Evolutionary conservation across 768 basidiomycete genomes (phyloP), one percentile per base, ranked within the genome.

Genomic region (Termitomyces sp.): DNA sequence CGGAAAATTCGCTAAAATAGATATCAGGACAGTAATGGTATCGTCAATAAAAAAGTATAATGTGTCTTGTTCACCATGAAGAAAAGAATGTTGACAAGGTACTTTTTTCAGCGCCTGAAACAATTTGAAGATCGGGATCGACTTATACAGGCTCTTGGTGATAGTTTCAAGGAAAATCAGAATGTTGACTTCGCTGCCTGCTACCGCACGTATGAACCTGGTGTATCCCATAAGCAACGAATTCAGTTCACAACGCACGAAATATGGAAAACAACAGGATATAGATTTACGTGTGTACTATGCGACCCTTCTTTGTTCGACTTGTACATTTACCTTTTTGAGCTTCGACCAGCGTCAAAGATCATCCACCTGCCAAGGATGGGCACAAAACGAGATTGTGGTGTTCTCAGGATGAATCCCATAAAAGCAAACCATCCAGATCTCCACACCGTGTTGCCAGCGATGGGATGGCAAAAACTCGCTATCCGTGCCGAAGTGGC

Each of bases 311-410:
- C 24, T 26, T 45, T 26, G 9, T 45, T 43, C 21, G 42, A 14
- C 21, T 43, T 15, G 9, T 24, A 9, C n/a, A 7, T n/a, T 54
- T 44, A 54, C 28, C 15, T 30, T 53, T 21, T 38, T 11, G 42
- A 45, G 37, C 46, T 32, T 35, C 26, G 26, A 41, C 8, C 40
- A 80, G 77, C 9, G 74, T 79, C 11, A 79, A 78, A 58, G 78
- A 80, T 61, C 77, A 80, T 55, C 77, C 77, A 15, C 73, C 68
- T 12, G 68, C 74, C 38, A 74, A 73, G 38, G 69, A 71, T 53
- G 78, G 78, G 9, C 74, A 79, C 63, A 81, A 79, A 59, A 79
- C 76, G 21, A 71, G 77, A 32, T 69, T 77, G 17, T 77, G 77
- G 76, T 81, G 77, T 65, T 78, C 77, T 9, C 79, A 78, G 57